Evolutionary conservation across 306 rosid species (phyloP).

Genomic region (Malus orientalis): DNA sequence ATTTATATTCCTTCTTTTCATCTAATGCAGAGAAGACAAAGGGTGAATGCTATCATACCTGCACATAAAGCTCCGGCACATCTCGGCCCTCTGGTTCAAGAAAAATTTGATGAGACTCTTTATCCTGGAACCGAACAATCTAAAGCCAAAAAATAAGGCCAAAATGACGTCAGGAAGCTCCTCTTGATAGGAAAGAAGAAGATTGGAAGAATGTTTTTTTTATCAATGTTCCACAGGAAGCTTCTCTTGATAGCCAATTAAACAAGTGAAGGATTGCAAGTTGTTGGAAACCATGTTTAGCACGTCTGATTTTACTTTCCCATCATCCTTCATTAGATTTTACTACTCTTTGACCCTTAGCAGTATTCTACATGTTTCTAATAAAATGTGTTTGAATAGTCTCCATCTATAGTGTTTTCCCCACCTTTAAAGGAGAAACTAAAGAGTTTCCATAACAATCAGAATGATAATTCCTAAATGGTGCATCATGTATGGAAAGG

Average conservation of each 20-base stretch:
- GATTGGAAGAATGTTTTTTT: neutral
- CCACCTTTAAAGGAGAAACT: neutral
- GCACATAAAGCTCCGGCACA: conserved; percentile 96
- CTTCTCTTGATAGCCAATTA: too few relatives aligned
- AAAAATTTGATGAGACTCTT: conserved; percentile 92
- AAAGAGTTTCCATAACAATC: neutral
- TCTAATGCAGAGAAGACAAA: neutral
- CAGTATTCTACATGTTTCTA: neutral
- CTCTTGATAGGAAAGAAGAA: neutral
- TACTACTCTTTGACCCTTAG: neutral
- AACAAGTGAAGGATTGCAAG: neutral
- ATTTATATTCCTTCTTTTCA: neutral
- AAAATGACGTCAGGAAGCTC: neutral
- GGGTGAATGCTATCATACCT: conserved; percentile 38
- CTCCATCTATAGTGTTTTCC: neutral
- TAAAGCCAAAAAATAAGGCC: conserved; percentile 17
- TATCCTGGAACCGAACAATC: conserved; percentile 90
- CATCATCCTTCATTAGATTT: neutral
- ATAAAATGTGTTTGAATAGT: neutral
- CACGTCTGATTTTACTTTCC: neutral
- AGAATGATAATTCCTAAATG: neutral
- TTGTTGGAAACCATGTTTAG: neutral
- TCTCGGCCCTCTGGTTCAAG: conserved; percentile 97
- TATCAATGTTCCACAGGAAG: neutral
- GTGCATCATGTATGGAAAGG: neutral